These are phyloP conservation scores for Coprinopsis sp. DNA, from an alignment of 768 basidiomycete species.

Conservation along the genomic window DNA sequence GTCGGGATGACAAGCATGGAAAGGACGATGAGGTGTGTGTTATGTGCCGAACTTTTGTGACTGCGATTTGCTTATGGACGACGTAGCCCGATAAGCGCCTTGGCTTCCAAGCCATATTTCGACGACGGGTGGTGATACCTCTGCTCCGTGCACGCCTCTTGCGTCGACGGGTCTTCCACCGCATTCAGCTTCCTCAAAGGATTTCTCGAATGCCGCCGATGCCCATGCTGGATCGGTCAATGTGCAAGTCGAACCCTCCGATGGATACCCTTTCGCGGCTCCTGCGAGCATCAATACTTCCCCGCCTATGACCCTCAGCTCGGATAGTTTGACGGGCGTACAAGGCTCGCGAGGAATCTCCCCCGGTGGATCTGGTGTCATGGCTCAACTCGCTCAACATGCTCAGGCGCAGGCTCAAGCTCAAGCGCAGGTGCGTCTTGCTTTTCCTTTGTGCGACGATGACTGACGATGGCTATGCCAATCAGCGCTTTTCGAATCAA, in stretches of 20 bases:
- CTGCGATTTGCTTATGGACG: conserved; percentile 7
- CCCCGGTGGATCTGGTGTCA: conserved; percentile 2
- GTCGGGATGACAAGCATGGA: neutral
- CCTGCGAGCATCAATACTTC: neutral
- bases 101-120: neutral
- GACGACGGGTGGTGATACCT: neutral
- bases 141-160: conserved; percentile 8
- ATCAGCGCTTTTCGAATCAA: conserved; percentile 13
- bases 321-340: conserved; percentile 38
- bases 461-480: neutral
- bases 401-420: too few relatives aligned
- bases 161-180: neutral
- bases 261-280: neutral
- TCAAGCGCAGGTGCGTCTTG: too few relatives aligned
- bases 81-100: neutral
- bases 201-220: too few relatives aligned
- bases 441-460: neutral
- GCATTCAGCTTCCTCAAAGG: too few relatives aligned
- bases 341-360: conserved; percentile 23
- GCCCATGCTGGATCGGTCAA: neutral
- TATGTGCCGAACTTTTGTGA: conserved; percentile 1
- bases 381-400: neutral
- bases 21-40: conserved; percentile 3
- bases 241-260: neutral
- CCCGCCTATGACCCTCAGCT: conserved; percentile 33